phyloP scores from a whole-genome alignment of 148 eudicot genomes.

The Polygonum maritimum region DNA sequence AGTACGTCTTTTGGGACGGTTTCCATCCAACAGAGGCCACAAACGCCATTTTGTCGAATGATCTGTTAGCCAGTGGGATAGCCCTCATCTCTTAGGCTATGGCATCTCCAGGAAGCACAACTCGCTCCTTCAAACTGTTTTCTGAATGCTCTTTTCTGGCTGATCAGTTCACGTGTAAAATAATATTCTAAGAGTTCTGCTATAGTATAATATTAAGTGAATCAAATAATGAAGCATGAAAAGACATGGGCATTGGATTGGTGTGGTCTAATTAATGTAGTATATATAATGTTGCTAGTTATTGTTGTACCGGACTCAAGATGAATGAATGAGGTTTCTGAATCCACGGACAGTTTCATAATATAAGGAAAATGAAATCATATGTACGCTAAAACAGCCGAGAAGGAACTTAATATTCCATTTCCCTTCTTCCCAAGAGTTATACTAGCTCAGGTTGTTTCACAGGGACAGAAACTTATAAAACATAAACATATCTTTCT shows the following conservation, averaged over 20 bases:
- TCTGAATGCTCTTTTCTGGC: neutral
- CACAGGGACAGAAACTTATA: neutral
- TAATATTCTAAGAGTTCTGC: neutral
- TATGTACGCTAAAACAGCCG: neutral
- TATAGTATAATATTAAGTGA: neutral
- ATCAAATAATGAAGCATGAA: neutral
- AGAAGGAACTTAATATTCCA: neutral
- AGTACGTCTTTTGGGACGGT: slow-evolving; percentile 79
- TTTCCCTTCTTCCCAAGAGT: neutral
- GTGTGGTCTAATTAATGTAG: neutral
- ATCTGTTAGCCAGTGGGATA: slow-evolving; percentile 52
- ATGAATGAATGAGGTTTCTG: neutral
- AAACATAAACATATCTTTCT: neutral
- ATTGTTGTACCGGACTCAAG: neutral
- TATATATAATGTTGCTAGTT: neutral
- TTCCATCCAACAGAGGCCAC: slow-evolving; percentile 83
- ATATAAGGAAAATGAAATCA: neutral
- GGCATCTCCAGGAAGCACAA: neutral
- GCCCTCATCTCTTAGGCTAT: slow-evolving; percentile 27
- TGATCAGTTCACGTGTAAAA: neutral
- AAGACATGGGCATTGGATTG: neutral
- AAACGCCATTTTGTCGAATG: slow-evolving; percentile 48
- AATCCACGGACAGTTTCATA: neutral
- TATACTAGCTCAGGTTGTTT: too few species aligned
- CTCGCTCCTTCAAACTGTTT: neutral